Percentiles rank a stretch among this genome's conserved stretches.
Evolutionary conservation across 495 filamentous ascomycete genomes (phyloP).

Genomic region (Penicillium maclennaniae): DNA sequence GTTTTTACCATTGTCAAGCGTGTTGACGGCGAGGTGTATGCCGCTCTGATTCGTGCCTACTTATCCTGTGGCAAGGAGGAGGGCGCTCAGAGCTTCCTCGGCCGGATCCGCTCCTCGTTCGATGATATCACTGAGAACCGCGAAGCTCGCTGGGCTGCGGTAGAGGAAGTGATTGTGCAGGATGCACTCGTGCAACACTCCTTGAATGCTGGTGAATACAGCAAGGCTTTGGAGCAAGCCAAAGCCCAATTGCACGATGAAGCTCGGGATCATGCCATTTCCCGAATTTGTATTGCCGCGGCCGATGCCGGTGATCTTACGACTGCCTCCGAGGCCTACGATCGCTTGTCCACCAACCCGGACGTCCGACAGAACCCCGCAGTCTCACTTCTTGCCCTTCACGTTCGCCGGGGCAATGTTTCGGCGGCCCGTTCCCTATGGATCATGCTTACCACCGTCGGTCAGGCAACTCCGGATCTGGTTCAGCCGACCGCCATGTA

Average conservation of each 20-base stretch:
- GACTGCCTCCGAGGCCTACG: constrained; percentile 65
- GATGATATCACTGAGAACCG: constrained; percentile 54
- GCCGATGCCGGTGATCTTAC: constrained; percentile 74
- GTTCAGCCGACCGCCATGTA: constrained; percentile 87
- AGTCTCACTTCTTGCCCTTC: constrained; percentile 81
- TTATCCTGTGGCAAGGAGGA: constrained; percentile 70
- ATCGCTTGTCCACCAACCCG: constrained; percentile 47
- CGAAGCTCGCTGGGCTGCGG: constrained; percentile 44
- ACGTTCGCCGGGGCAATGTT: constrained; percentile 75
- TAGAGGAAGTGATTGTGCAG: constrained; percentile 66
- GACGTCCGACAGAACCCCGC: constrained; percentile 57
- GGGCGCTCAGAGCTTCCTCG: constrained; percentile 76
- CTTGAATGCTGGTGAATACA: constrained; percentile 58
- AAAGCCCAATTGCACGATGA: constrained; percentile 47
- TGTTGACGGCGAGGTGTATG: constrained; percentile 80
- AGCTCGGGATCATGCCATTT: constrained; percentile 52
- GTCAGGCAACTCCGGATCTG: constrained; percentile 59
- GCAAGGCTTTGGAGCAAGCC: constrained; percentile 62
- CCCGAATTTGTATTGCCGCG: constrained; percentile 59
- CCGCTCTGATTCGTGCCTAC: constrained; percentile 82
- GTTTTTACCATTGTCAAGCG: constrained; percentile 66
- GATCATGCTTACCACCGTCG: constrained; percentile 60
- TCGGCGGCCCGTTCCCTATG: constrained; percentile 71
- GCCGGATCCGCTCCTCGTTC: constrained; percentile 63
- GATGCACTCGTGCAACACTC: constrained; percentile 72